A percentile compares a stretch with the other conserved stretches of the same genome.
phyloP scores from a whole-genome alignment of 495 filamentous ascomycete species.

The Oleoguttula mirabilis region DNA sequence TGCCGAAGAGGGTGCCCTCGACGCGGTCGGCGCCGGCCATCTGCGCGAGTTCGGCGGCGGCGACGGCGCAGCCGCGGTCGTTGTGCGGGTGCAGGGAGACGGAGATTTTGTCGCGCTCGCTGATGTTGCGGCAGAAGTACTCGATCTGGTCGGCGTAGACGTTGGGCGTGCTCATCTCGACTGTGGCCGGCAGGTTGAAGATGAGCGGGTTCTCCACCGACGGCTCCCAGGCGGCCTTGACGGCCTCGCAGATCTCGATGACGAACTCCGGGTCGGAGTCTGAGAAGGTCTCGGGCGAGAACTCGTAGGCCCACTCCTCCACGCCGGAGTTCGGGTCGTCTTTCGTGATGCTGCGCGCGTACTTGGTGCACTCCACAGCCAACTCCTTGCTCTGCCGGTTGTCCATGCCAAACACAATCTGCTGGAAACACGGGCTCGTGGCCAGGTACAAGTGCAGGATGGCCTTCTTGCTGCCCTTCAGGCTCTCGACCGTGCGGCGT shows the following conservation, averaged over 20 bases:
- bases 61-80: constrained; percentile 78
- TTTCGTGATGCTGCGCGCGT: constrained; percentile 84
- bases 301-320: constrained; percentile 91
- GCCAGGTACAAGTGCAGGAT: constrained; percentile 94
- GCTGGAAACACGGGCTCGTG: constrained; percentile 83
- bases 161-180: constrained; percentile 93
- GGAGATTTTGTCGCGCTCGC: constrained; percentile 67
- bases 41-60: constrained; percentile 84
- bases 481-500: constrained; percentile 73
- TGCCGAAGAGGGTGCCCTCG: constrained; percentile 90
- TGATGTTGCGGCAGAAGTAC: constrained; percentile 74
- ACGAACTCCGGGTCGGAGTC: constrained; percentile 79
- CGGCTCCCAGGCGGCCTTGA: constrained; percentile 91
- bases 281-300: constrained; percentile 93
- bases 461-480: constrained; percentile 88
- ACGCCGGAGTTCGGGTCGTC: constrained; percentile 65
- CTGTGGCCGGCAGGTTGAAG: constrained; percentile 94
- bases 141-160: constrained; percentile 96
- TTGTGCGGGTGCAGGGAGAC: constrained; percentile 88
- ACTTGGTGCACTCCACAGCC: constrained; percentile 76
- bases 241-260: constrained; percentile 77
- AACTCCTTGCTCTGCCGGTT: constrained; percentile 71
- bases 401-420: constrained; percentile 77
- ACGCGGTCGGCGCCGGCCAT: constrained; percentile 97
- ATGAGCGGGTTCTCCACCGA: constrained; percentile 74